Base-by-base conservation (phyloP, 352 stramenopile genomes). In the Globisporangium cederbergense region DNA sequence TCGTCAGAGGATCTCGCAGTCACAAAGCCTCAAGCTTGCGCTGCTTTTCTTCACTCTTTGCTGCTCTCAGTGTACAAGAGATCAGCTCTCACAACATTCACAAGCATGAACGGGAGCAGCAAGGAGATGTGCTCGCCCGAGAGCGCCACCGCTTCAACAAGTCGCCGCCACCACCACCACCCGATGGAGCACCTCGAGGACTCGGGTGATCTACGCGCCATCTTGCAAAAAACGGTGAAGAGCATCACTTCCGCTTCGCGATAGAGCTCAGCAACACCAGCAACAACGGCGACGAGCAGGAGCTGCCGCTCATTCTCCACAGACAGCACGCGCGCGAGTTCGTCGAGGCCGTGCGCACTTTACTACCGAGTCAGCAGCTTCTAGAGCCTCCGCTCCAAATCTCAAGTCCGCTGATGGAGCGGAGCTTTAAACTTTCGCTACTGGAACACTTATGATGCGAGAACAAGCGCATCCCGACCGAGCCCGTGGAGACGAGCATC, bases 211-310 rank as follows among this genome's bases (percentile, higher is more conserved):
- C 34, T 59, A 20, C 20, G 11, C 36, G 34, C 36, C n/a, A 59
- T 59, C 53, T 20, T 59, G 3, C 20, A 11, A 32, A 36, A 34
- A 59, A 49, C 32, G 36, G 34, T 13, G 36, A 59, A 3, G 53
- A 59, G 53, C 53, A 59, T 4, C 36, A 49, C 18, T 59, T 59
- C 34, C 36, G 38, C 9, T 59, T 49, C n/a, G 20, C 18, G 4
- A 59, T 59, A 36, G 34, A 59, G 34, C 53, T 46, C 22, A 22
- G 53, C 53, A 59, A 36, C 52, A 58, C 20, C 40, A n/a, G n/a
- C 14, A 4, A n/a, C 43, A 49, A 20, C 18, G 43, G 43, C 20
- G 36, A 20, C 10, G 53, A 59, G 16, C 53, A 59, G n/a, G 53
- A 59, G 9, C 34, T 22, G 10, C 53, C 53, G 10, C 20, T 38